phyloP scores from a whole-genome alignment of 805 yeast species.

The Ogataea allantospora region DNA sequence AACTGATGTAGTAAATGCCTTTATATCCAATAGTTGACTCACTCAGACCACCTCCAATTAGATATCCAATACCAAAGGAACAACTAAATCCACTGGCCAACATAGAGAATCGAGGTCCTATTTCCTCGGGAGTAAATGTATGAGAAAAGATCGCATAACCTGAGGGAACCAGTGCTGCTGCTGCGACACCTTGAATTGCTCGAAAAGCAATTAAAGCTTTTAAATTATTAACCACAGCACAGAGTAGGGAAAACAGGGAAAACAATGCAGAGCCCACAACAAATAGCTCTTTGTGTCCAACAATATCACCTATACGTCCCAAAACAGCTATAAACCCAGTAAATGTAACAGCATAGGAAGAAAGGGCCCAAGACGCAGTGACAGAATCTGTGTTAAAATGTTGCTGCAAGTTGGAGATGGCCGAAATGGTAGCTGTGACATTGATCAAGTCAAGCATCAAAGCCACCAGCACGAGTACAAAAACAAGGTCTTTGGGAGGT shows the following conservation, averaged over 20 bases:
- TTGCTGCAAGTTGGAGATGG: not conserved
- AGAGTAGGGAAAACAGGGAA: constrained; percentile 31
- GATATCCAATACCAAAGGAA: constrained; percentile 38
- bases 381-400: constrained; percentile 33
- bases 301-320: constrained; percentile 42
- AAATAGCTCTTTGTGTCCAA: constrained; percentile 38
- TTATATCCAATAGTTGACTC: constrained; percentile 38
- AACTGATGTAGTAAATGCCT: constrained; percentile 37
- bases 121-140: constrained; percentile 29
- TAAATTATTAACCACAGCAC: constrained; percentile 35
- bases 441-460: not conserved
- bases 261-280: constrained; percentile 16
- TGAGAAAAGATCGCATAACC: constrained; percentile 25
- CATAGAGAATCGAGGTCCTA: constrained; percentile 29
- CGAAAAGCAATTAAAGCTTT: constrained; percentile 40
- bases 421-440: not conserved
- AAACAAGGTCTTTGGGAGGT: too few relatives aligned
- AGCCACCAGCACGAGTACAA: too few relatives aligned
- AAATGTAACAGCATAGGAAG: constrained; percentile 44
- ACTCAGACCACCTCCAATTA: constrained; percentile 46
- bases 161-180: constrained; percentile 40
- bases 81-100: constrained; percentile 17
- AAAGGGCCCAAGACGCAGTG: constrained; percentile 41
- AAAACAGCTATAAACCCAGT: constrained; percentile 43
- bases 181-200: constrained; percentile 45